These are phyloP conservation scores for Suhomyces sp. DNA, from an alignment of 805 yeast genomes.

Conservation along the genomic window DNA sequence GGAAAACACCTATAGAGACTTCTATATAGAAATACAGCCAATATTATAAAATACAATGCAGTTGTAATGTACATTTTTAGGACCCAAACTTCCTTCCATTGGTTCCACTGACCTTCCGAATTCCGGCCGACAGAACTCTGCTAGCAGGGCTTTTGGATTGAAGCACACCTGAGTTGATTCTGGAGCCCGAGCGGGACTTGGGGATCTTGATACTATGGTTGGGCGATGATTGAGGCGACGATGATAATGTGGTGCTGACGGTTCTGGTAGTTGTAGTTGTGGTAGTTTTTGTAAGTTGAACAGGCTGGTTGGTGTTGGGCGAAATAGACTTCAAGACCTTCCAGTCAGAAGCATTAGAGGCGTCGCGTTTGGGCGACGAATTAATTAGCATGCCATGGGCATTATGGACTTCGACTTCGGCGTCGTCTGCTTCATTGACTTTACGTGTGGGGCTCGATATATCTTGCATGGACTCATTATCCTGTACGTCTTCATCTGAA, in stretches of 20 bases:
- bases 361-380: conserved; percentile 25
- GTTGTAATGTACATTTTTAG: conserved; percentile 4
- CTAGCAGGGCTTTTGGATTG: conserved; percentile 11
- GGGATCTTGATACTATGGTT: conserved; percentile 20
- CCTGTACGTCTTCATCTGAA: conserved; percentile 41
- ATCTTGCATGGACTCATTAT: conserved; percentile 19
- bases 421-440: conserved; percentile 5
- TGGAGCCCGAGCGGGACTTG: conserved; percentile 21
- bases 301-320: conserved; percentile 31
- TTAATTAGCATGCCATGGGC: conserved; percentile 10
- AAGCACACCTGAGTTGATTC: conserved; percentile 17
- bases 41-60: background rate
- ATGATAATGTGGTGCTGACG: conserved; percentile 39
- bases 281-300: conserved; percentile 40
- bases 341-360: conserved; percentile 29
- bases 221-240: conserved; percentile 33
- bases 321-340: conserved; percentile 39
- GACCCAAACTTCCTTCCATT: background rate
- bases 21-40: background rate
- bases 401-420: conserved; percentile 11
- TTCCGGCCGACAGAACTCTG: conserved; percentile 16
- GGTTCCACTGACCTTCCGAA: conserved; percentile 23
- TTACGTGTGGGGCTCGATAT: conserved; percentile 12
- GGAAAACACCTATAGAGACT: background rate
- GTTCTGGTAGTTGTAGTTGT: conserved; percentile 51